These are phyloP conservation scores for Cicer cuneatum DNA, from an alignment of 306 rosid species.

Conservation along the genomic window DNA sequence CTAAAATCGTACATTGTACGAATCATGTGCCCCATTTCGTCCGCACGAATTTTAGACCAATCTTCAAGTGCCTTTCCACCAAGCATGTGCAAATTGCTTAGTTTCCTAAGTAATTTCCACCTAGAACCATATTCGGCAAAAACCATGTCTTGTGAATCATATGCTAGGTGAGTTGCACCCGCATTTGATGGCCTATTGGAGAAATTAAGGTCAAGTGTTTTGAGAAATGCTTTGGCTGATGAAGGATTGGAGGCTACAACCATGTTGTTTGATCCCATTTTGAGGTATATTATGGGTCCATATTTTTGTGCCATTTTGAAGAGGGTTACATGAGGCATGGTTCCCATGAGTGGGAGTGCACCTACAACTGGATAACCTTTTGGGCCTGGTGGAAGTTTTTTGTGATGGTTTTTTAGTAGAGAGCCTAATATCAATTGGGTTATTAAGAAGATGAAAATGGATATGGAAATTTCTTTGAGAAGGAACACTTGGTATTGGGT, in stretches of 20 bases:
- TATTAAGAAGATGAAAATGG: slow-evolving; percentile 30
- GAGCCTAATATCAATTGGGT: neutral
- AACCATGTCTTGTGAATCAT: slow-evolving; percentile 40
- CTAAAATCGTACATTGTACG: slow-evolving; percentile 34
- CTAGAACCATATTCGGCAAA: slow-evolving; percentile 34
- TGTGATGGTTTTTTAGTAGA: neutral
- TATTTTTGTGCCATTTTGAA: slow-evolving; percentile 44
- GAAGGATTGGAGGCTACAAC: slow-evolving; percentile 44
- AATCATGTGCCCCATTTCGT: slow-evolving; percentile 41
- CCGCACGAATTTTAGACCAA: neutral
- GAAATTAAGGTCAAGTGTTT: slow-evolving; percentile 42
- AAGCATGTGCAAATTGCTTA: slow-evolving; percentile 42
- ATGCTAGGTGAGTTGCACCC: slow-evolving; percentile 40
- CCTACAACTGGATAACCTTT: slow-evolving; percentile 39
- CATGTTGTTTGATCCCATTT: slow-evolving; percentile 41
- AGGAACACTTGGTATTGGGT: slow-evolving; percentile 10
- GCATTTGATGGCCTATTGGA: slow-evolving; percentile 38
- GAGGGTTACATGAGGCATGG: slow-evolving; percentile 44
- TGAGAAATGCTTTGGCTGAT: slow-evolving; percentile 41
- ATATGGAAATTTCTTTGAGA: neutral
- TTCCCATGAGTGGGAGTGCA: slow-evolving; percentile 44
- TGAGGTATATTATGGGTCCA: slow-evolving; percentile 41
- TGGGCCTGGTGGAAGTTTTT: slow-evolving; percentile 43
- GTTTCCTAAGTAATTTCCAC: slow-evolving; percentile 43
- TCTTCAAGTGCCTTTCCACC: slow-evolving; percentile 43